Base-by-base conservation (phyloP, 148 eudicot genomes). In the Amaranthus palmeri region DNA sequence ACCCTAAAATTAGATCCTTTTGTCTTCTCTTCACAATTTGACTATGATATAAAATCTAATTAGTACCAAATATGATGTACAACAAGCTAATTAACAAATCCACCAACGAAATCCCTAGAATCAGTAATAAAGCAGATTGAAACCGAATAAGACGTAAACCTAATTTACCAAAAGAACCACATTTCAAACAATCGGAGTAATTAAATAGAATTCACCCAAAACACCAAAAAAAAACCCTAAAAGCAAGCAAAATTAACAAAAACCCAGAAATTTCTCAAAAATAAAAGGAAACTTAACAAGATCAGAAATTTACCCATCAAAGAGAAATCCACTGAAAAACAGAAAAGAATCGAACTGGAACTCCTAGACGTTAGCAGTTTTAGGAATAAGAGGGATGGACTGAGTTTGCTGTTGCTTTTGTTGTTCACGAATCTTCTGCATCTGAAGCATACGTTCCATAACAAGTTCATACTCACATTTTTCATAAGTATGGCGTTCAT, bases 391-490 rank as follows among this genome's bases (percentile, higher is more conserved):
- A 71, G 96, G 84, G 70, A 88, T 82, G 47, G 84, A 45, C 54
- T 68, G 71, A 7, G 46, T 43, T 25, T 65, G 72, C 13, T 83
- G 84, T n/a, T 68, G 62, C 18, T 78, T 80, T 42, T 58, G 62
- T 40, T 75, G 78, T 48, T 87, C 79, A 3, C 86, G 84, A 77
- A 95, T 82, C 88, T 89, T 89, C 84, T 95, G 91, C 96, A 91
- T 88, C 71, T 82, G 87, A 61, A 95, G 93, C 93, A 95, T 95
- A 5, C 98, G 79, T 55, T 95, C 98, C 98, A 95, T 95, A 54
- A 95, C 93, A 59, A 95, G 98, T 79, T 95, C 98, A 80, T 95
- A 95, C 83, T 86, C 91, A 78, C 98, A 95, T 83, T 95, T 95
- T 84, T 95, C 98, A 63, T 93, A 93, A 42, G 79, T 9, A 74